phyloP scores from a whole-genome alignment of 2,329 filamentous ascomycete species.

The Pseudogymnoascus sp. region DNA sequence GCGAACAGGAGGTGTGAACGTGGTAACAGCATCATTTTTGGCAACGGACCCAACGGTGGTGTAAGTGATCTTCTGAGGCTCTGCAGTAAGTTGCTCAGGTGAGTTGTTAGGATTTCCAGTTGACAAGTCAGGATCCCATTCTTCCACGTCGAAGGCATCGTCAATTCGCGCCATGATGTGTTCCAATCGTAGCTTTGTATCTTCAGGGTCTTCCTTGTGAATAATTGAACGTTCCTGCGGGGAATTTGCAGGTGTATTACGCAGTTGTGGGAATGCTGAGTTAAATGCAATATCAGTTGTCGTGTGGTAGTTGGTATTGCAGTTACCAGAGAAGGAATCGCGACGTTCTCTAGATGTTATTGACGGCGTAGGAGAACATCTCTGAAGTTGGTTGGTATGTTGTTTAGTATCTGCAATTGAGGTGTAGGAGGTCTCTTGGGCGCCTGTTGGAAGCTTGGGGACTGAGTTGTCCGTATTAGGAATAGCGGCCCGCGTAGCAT shows the following conservation, averaged over 20 bases:
- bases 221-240: slow-evolving; percentile 5
- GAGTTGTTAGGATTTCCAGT: slow-evolving; percentile 14
- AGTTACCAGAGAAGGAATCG: neutral
- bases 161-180: slow-evolving; percentile 13
- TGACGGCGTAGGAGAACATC: neutral
- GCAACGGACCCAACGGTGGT: slow-evolving; percentile 29
- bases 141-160: slow-evolving; percentile 25
- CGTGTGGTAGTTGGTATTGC: neutral
- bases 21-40: slow-evolving; percentile 23
- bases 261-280: neutral
- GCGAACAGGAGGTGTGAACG: slow-evolving; percentile 26
- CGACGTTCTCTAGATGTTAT: neutral
- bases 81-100: slow-evolving; percentile 23
- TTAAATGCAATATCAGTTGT: neutral
- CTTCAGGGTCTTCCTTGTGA: slow-evolving; percentile 7
- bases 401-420: neutral
- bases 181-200: slow-evolving; percentile 1
- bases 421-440: neutral
- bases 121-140: slow-evolving; percentile 25
- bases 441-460: neutral
- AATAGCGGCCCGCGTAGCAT: neutral
- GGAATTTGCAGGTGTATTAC: neutral
- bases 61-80: slow-evolving; percentile 25
- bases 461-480: neutral
- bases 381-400: neutral